These are phyloP conservation scores for Andrographis paniculata DNA, from an alignment of 305 asterid genomes.

Conservation along the genomic window DNA sequence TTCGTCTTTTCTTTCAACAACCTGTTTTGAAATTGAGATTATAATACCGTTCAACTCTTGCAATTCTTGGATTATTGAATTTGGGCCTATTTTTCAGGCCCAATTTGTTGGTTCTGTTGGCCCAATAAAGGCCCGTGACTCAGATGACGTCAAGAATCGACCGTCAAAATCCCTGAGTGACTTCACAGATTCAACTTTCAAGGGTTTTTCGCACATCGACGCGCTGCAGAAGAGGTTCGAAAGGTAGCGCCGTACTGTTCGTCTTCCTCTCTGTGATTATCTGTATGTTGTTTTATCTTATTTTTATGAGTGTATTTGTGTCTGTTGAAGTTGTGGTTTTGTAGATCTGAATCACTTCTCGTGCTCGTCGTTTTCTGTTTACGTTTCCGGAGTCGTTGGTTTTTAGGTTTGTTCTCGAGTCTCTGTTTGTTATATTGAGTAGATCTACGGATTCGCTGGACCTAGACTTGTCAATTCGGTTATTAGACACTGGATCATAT, in stretches of 20 bases:
- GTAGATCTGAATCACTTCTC: slow-evolving; percentile 17
- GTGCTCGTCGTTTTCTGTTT: slow-evolving; percentile 4
- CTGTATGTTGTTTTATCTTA: neutral
- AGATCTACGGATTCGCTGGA: slow-evolving; percentile 18
- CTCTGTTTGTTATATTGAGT: slow-evolving; percentile 3
- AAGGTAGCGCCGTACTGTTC: neutral
- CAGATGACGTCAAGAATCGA: too few species aligned
- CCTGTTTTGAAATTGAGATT: neutral
- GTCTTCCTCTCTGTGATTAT: slow-evolving; percentile 1
- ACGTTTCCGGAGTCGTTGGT: slow-evolving; percentile 4
- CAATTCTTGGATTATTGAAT: neutral
- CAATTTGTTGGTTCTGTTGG: too few species aligned
- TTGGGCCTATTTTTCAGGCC: too few species aligned
- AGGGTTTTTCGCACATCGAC: neutral
- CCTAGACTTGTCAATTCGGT: neutral
- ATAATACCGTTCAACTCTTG: neutral
- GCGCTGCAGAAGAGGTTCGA: neutral
- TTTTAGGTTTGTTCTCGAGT: slow-evolving; percentile 11
- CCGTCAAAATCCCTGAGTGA: too few species aligned
- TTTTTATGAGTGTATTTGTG: neutral
- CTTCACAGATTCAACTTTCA: neutral
- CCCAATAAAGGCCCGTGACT: too few species aligned
- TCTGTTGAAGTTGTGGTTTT: neutral
- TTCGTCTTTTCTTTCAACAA: neutral
- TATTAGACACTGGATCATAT: neutral